A percentile compares a stretch with the other conserved stretches of the same genome.
These are phyloP conservation scores for Sphagnum contortum DNA, from an alignment of 225 moss, liverwort and hornwort species.

Conservation along the genomic window DNA sequence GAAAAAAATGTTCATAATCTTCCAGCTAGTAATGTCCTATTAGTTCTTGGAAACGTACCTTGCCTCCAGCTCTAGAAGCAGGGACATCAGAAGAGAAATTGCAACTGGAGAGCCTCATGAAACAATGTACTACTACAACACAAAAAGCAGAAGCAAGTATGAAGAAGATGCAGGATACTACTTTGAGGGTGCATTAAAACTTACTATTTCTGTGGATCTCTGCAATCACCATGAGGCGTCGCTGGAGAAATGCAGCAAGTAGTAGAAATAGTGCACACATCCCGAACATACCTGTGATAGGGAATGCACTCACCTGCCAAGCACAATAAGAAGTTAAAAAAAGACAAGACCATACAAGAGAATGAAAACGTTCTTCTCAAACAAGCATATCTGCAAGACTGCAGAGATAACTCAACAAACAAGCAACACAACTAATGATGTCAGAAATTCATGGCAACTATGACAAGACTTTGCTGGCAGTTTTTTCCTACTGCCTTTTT, in stretches of 20 bases:
- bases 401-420: neutral
- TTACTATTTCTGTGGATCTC: constrained; percentile 61
- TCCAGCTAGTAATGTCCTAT: neutral
- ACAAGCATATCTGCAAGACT: too few relatives aligned
- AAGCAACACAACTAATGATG: neutral
- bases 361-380: neutral
- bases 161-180: neutral
- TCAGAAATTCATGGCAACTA: neutral
- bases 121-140: neutral
- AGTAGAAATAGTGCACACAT: constrained; percentile 86
- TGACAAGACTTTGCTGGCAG: neutral
- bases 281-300: constrained; percentile 90
- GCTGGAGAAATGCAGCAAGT: constrained; percentile 78
- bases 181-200: neutral
- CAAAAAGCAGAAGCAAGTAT: neutral
- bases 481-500: too few relatives aligned
- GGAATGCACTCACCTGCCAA: constrained; percentile 82
- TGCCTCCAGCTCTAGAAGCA: neutral
- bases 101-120: neutral
- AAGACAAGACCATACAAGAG: neutral
- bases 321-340: neutral
- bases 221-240: constrained; percentile 70
- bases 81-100: neutral
- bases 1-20: neutral
- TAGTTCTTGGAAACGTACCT: neutral